Evolutionary conservation across 2,329 filamentous ascomycete genomes (phyloP).

Genomic region (Endothia cerciana): DNA sequence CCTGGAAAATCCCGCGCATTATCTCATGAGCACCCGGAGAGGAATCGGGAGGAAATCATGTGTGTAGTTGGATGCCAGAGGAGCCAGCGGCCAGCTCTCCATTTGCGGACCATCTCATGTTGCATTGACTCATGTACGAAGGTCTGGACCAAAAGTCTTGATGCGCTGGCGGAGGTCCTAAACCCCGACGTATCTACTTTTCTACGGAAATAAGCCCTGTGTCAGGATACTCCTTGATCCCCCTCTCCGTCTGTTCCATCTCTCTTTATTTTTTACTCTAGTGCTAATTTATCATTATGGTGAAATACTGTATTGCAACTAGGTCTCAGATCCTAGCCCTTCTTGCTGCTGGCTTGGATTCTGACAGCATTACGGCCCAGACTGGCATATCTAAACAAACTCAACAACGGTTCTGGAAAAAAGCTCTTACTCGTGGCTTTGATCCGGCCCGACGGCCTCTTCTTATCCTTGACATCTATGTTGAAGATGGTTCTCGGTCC

Average conservation of each 20-base stretch:
- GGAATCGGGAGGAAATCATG: not conserved
- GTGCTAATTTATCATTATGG: too few species aligned
- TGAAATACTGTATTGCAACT: too few species aligned
- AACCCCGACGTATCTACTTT: too few species aligned
- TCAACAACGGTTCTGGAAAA: not conserved
- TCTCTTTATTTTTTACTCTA: too few species aligned
- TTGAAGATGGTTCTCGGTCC: not conserved
- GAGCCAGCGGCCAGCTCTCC: not conserved
- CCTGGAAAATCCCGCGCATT: not conserved
- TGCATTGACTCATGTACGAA: not conserved
- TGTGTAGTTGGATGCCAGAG: not conserved
- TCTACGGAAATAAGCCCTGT: too few species aligned
- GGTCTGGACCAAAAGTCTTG: too few species aligned
- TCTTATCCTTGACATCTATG: not conserved
- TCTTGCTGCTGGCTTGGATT: too few species aligned
- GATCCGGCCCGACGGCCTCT: not conserved
- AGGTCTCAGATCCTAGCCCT: too few species aligned
- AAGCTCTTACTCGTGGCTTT: constrained; percentile 6
- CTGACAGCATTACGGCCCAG: too few species aligned
- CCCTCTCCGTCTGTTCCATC: too few species aligned
- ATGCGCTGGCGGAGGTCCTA: too few species aligned
- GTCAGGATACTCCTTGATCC: too few species aligned
- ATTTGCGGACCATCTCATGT: not conserved
- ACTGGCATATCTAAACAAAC: not conserved
- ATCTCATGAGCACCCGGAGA: not conserved